Conservation (phyloP, 1,284 basidiomycete species). For the Tilletia caries region DNA sequence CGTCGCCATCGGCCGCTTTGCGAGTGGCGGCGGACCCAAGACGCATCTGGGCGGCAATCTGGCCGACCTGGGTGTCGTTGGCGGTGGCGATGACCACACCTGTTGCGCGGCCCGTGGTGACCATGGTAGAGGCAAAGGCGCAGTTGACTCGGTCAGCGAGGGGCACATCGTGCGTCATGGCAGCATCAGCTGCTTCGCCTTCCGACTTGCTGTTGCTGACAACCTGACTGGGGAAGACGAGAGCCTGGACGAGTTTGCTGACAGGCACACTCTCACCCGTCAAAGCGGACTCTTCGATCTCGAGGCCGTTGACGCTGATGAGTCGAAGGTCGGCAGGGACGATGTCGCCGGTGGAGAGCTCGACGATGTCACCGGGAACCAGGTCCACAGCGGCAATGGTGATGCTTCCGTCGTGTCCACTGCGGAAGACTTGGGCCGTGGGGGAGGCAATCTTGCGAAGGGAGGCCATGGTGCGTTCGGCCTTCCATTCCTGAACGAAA, state of each 20-base stretch:
- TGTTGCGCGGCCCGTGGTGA: constrained; percentile 43
- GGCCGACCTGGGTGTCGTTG: constrained; percentile 42
- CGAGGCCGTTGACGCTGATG: constrained; percentile 36
- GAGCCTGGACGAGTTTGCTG: constrained; percentile 31
- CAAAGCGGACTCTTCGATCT: constrained; percentile 46
- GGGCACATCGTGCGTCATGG: not conserved
- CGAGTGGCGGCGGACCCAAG: not conserved
- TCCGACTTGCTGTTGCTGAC: constrained; percentile 5
- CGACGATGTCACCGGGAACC: constrained; percentile 61
- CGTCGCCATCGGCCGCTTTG: too few relatives aligned
- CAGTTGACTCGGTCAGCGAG: constrained; percentile 38
- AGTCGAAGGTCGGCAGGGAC: constrained; percentile 45
- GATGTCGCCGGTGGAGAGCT: constrained; percentile 40
- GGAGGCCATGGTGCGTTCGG: constrained; percentile 45
- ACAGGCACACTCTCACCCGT: constrained; percentile 46
- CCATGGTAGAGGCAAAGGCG: constrained; percentile 40
- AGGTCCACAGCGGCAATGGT: constrained; percentile 26
- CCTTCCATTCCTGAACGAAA: constrained; percentile 47
- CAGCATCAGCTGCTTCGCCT: constrained; percentile 23
- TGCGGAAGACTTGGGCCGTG: constrained; percentile 36
- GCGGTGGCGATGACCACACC: constrained; percentile 44
- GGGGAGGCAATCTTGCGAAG: constrained; percentile 43
- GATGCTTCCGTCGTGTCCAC: constrained; percentile 17
- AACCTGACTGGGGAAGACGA: constrained; percentile 23
- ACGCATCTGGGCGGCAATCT: constrained; percentile 43